Conservation (phyloP, 2,329 filamentous ascomycete species). For the Dactylonectria estremocensis region DNA sequence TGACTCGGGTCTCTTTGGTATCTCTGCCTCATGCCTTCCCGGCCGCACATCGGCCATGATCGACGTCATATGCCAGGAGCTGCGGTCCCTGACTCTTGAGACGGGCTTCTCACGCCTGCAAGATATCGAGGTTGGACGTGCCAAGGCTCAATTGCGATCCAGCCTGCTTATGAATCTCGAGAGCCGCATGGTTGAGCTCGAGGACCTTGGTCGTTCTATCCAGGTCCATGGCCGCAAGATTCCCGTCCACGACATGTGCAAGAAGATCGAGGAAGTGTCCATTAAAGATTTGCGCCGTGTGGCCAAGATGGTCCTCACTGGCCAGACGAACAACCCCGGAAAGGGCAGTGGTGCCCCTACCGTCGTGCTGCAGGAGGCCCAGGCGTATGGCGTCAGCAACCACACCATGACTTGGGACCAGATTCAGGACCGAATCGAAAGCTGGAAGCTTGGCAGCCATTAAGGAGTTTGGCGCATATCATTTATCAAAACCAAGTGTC, state of each 20-base stretch:
- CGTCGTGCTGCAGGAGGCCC: conserved; percentile 93
- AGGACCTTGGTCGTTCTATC: conserved; percentile 94
- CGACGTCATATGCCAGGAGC: conserved; percentile 94
- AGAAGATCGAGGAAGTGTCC: conserved; percentile 85
- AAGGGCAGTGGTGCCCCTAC: conserved; percentile 90
- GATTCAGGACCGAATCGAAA: conserved; percentile 87
- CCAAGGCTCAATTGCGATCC: conserved; percentile 96
- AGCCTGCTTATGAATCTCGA: conserved; percentile 97
- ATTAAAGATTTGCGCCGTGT: conserved; percentile 87
- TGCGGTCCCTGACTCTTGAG: conserved; percentile 83
- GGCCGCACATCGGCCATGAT: conserved; percentile 86
- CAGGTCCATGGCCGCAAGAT: conserved; percentile 97
- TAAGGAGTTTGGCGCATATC: conserved; percentile 21
- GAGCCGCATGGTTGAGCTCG: conserved; percentile 95
- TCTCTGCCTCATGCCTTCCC: conserved; percentile 88
- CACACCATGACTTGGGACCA: conserved; percentile 86
- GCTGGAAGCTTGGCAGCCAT: conserved; percentile 83
- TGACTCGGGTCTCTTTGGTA: conserved; percentile 95
- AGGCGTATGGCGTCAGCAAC: conserved; percentile 78
- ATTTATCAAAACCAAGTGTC: background rate
- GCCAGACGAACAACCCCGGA: conserved; percentile 81
- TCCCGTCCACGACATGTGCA: conserved; percentile 93
- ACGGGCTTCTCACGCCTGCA: conserved; percentile 81
- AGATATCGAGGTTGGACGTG: conserved; percentile 85
- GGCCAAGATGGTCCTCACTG: conserved; percentile 83